Evolutionary conservation across 805 yeast genomes (phyloP).

Genomic region (Kluyveromyces dobzhanskii): DNA sequence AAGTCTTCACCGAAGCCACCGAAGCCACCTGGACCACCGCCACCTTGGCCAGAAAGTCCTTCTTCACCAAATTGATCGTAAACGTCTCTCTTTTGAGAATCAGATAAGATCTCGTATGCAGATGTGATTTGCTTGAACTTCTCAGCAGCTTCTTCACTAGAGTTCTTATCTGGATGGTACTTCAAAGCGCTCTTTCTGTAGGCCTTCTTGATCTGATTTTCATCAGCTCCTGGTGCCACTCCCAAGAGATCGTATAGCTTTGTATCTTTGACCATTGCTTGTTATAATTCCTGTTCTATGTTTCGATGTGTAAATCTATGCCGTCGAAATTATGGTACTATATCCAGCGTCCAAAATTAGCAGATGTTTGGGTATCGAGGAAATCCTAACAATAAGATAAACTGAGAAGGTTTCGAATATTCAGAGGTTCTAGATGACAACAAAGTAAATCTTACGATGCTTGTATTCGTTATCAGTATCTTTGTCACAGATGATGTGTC

Average conservation of each 20-base stretch:
- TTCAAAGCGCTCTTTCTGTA: slow-evolving; percentile 75
- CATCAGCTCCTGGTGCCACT: slow-evolving; percentile 61
- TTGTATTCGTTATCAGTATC: too few relatives aligned
- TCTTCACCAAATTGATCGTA: slow-evolving; percentile 92
- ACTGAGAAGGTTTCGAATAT: too few relatives aligned
- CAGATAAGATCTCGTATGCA: slow-evolving; percentile 85
- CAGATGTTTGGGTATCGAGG: too few relatives aligned
- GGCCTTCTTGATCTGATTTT: slow-evolving; percentile 68
- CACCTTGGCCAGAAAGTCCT: slow-evolving; percentile 78
- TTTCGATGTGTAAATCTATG: too few relatives aligned
- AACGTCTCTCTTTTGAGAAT: slow-evolving; percentile 76
- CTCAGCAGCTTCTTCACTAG: slow-evolving; percentile 76
- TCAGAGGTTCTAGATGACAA: too few relatives aligned
- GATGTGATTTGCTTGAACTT: slow-evolving; percentile 85
- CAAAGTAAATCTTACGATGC: too few relatives aligned
- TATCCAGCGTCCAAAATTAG: too few relatives aligned
- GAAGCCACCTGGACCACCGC: slow-evolving; percentile 55
- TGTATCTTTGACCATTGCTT: slow-evolving; percentile 69
- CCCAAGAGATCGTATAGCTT: slow-evolving; percentile 69
- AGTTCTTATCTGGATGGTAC: slow-evolving; percentile 77
- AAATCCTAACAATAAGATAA: too few relatives aligned
- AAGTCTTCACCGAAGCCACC: slow-evolving; percentile 29
- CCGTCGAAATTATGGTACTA: too few relatives aligned
- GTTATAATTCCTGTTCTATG: background rate
- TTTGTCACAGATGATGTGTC: too few relatives aligned